A percentile compares a stretch with the other conserved stretches of the same genome.
These are phyloP conservation scores for Termitomyces eurrhizus DNA, from an alignment of 768 basidiomycete species.

Conservation along the genomic window DNA sequence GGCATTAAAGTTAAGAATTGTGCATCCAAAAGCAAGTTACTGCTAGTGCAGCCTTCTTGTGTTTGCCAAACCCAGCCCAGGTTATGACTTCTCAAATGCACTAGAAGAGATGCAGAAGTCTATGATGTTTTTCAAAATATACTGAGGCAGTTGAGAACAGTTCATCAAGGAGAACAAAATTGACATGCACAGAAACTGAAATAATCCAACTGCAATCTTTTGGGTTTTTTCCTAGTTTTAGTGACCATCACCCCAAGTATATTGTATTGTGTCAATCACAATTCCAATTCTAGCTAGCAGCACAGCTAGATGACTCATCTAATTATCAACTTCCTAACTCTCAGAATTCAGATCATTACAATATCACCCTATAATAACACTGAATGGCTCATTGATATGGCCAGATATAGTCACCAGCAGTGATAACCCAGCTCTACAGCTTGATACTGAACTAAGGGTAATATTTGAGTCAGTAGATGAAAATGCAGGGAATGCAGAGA, in stretches of 20 bases:
- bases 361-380: conserved; percentile 54
- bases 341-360: conserved; percentile 41
- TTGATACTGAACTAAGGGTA: conserved; percentile 24
- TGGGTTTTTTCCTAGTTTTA: conserved; percentile 24
- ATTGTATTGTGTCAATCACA: neutral
- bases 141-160: neutral
- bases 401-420: conserved; percentile 24
- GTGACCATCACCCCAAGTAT: conserved; percentile 4
- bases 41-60: conserved; percentile 51
- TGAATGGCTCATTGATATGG: conserved; percentile 51
- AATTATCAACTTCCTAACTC: conserved; percentile 31
- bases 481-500: no score
- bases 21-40: conserved; percentile 64
- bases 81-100: conserved; percentile 27
- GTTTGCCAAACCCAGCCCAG: conserved; percentile 47
- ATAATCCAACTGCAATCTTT: conserved; percentile 17
- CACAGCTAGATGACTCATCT: conserved; percentile 22
- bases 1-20: conserved; percentile 57
- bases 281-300: conserved; percentile 3
- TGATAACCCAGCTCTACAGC: conserved; percentile 31
- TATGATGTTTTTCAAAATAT: conserved; percentile 12
- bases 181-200: conserved; percentile 33
- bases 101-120: conserved; percentile 23
- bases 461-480: no score
- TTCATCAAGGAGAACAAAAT: conserved; percentile 20